Base-by-base conservation (phyloP, 2,329 filamentous ascomycete species). In the Aspergillus sp. region DNA sequence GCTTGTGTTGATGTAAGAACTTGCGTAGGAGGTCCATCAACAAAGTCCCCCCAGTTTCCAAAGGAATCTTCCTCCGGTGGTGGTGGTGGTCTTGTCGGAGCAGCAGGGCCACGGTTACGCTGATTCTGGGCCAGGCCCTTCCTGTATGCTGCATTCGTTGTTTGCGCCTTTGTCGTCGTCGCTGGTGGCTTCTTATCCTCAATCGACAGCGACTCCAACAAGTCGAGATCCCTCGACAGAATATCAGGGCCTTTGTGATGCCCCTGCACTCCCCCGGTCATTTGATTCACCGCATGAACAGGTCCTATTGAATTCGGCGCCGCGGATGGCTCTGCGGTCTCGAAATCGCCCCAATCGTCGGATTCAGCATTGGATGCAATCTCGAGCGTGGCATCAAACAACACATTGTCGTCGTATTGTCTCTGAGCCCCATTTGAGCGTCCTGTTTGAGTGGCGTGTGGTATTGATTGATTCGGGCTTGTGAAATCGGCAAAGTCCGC, bases 301-400 rank as follows among this genome's bases (percentile, higher is more conserved):
- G 28, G 38, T 12, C 4, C 12, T 47, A 45, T 42, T 28, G 44
- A 29, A 27, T 29, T 40, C 35, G 9, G 12, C 41, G 55, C 45
- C n/a, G 50, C 29, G n/a, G 50, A 45, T 34, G 53, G 36, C 29
- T 61, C 60, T 35, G 67, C 65, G 8, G 58, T 54, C 49, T 71
- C 69, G 46, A 73, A 73, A 39, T 72, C 69, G n/a, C 70, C 71
- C 70, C 70, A 73, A 7, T 68, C 68, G 42, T 72, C 70, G 32
- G 69, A 65, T 7, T 53, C 55, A 30, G 63, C 57, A 38, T 55
- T 54, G 8, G 55, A 52, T 29, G 49, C 48, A 34, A 43, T 44
- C 41, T 69, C 66, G 5, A 59, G 51, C 30, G 62, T 52, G 33
- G 78, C 82, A 63, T 87, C 83, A 60, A 87, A 87, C 2, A 87